Evolutionary conservation across 805 yeast genomes (phyloP), one percentile per base, ranked within the genome.

Genomic region (Cyberlindnera samutprakarnensis): DNA sequence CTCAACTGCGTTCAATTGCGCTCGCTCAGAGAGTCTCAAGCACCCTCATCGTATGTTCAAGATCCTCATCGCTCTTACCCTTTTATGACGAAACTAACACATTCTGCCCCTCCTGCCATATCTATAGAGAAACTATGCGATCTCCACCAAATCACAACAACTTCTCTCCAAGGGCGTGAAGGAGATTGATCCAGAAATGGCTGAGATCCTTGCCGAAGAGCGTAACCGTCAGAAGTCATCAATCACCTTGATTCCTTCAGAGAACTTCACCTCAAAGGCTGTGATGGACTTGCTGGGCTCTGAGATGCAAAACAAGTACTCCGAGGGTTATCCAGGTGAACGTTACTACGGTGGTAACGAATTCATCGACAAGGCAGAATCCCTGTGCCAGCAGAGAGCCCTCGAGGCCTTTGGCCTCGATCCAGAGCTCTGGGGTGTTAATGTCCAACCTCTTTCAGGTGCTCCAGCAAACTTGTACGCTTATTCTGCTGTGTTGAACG

Each of bases 321-420:
- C 96, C 9, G 98, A 90, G 64, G 97, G 97, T 43, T 90, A 90
- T 64, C 98, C 98, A 25, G 95, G 95, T 46, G 95, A 87, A 42
- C 78, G 98, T 60, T 90, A 90, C 68, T 90, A 90, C 58, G 98
- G 98, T 61, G 98, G 98, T 59, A 90, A 90, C 57, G 87, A 90
- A 63, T 81, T 76, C 64, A 90, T 90, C 51, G 98, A 90, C 65
- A 71, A 76, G 66, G 86, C 85, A 52, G 98, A 90, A 68, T 60
- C 75, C 11, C 65, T 90, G 37, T 90, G 97, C 65, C 96, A 87
- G 64, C 70, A 77, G 49, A 73, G 98, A 61, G 98, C 97, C 28
- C 66, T 90, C 39, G 73, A 81, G 49, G 87, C 95, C 9, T 90
- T 86, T 61, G 62, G 66, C 37, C 62, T 88, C 42, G 74, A 79